phyloP scores from a whole-genome alignment of 2,329 filamentous ascomycete species.

The Alternaria conjuncta region DNA sequence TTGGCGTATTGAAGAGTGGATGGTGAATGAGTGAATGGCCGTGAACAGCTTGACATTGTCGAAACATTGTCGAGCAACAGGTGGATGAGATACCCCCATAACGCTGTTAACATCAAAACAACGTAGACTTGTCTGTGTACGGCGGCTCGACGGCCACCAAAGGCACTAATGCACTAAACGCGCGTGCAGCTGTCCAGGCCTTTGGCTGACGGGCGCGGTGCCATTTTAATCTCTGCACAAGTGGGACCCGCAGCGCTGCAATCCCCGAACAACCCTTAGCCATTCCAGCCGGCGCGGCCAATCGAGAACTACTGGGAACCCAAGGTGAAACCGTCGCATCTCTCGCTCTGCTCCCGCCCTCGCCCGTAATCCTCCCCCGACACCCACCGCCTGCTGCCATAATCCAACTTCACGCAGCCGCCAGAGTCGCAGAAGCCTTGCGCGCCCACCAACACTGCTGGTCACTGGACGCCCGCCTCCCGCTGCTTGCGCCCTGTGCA shows the following conservation, averaged over 20 bases:
- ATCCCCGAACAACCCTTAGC: constrained; percentile 13
- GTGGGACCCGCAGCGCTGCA: constrained; percentile 15
- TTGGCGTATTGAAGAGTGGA: neutral
- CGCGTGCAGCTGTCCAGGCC: constrained; percentile 23
- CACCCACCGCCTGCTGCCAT: constrained; percentile 18
- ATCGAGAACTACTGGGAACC: constrained; percentile 15
- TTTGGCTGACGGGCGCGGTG: constrained; percentile 30
- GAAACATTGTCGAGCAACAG: neutral
- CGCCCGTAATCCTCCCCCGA: constrained; percentile 24
- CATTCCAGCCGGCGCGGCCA: constrained; percentile 11
- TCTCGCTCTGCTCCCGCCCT: constrained; percentile 11
- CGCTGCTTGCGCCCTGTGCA: constrained; percentile 13
- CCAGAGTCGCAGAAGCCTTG: constrained; percentile 11
- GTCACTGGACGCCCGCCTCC: constrained; percentile 11
- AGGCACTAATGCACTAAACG: constrained; percentile 14
- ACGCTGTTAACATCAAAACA: neutral
- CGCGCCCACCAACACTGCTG: constrained; percentile 8
- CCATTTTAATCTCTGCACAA: constrained; percentile 29
- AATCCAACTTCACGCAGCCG: constrained; percentile 24
- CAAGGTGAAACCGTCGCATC: constrained; percentile 36
- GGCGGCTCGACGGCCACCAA: neutral
- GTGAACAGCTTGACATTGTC: neutral
- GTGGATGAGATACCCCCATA: neutral
- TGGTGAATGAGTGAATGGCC: neutral
- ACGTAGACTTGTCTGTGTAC: neutral